Evolutionary conservation across 1,284 basidiomycete species (phyloP).

Genomic region (Phellinidium pouzarii): DNA sequence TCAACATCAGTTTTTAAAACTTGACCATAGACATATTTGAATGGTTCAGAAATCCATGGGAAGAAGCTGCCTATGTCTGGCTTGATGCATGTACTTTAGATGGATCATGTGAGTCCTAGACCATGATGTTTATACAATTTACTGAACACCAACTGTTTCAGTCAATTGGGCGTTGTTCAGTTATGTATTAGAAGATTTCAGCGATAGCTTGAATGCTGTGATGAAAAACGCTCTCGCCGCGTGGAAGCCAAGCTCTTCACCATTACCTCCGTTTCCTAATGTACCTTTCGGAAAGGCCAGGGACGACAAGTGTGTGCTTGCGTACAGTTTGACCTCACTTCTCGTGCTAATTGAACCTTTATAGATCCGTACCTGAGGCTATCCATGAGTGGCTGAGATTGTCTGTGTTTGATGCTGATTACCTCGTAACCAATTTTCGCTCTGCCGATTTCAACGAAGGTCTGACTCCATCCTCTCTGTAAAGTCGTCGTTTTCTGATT

Average conservation of each 20-base stretch:
- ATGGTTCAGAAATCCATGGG: slow-evolving; percentile 40
- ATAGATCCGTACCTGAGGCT: not conserved
- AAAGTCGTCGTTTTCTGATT: slow-evolving; percentile 1
- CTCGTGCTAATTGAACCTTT: not conserved
- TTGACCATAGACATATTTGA: slow-evolving; percentile 39
- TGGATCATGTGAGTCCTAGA: slow-evolving; percentile 41
- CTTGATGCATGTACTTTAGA: slow-evolving; percentile 43
- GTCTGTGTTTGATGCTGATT: slow-evolving; percentile 4
- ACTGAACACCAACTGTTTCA: slow-evolving; percentile 24
- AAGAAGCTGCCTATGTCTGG: slow-evolving; percentile 46
- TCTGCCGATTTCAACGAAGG: slow-evolving; percentile 5
- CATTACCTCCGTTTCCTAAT: slow-evolving; percentile 16
- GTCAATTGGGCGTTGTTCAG: slow-evolving; percentile 57
- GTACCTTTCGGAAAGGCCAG: slow-evolving; percentile 16
- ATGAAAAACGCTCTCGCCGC: slow-evolving; percentile 29
- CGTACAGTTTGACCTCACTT: not conserved
- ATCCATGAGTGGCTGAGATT: slow-evolving; percentile 7
- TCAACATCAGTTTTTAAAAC: not conserved
- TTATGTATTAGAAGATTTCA: slow-evolving; percentile 37
- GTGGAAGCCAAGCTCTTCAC: slow-evolving; percentile 18
- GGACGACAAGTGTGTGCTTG: slow-evolving; percentile 29
- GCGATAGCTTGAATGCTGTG: slow-evolving; percentile 36
- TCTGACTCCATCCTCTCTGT: slow-evolving; percentile 14
- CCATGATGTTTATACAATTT: not conserved
- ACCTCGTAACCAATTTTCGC: not conserved